Evolutionary conservation across 371 early-diverging fungal species (phyloP).

Genomic region (Actinomortierella wolfii): DNA sequence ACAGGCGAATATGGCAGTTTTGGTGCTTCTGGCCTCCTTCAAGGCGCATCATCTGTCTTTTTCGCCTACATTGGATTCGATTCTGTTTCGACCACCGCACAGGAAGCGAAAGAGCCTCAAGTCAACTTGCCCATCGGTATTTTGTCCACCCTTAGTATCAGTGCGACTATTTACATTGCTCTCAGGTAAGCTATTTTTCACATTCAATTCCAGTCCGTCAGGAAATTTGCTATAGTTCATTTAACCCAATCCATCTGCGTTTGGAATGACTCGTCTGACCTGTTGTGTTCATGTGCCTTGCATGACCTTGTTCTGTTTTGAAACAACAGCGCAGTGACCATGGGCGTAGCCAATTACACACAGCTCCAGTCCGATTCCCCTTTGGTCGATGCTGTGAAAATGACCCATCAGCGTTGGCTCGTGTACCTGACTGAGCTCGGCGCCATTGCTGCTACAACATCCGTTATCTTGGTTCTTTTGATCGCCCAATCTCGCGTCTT

Average conservation of each 20-base stretch:
- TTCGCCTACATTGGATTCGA: conserved; percentile 93
- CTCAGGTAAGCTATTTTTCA: conserved; percentile 43
- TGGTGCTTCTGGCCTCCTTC: conserved; percentile 75
- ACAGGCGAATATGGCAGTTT: conserved; percentile 56
- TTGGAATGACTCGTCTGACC: no score
- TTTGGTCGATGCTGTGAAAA: conserved; percentile 66
- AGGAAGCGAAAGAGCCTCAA: conserved; percentile 83
- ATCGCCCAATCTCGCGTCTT: conserved; percentile 90
- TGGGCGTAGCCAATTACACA: conserved; percentile 73
- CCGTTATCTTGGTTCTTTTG: conserved; percentile 76
- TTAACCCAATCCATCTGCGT: neutral
- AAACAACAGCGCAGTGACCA: conserved; percentile 63
- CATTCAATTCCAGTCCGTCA: neutral
- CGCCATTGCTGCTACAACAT: conserved; percentile 78
- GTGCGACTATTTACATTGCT: conserved; percentile 81
- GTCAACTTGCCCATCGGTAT: conserved; percentile 90
- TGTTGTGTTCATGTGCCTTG: no score
- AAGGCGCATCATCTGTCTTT: conserved; percentile 82
- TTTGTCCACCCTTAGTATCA: conserved; percentile 73
- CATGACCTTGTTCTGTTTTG: neutral
- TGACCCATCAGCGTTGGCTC: conserved; percentile 67
- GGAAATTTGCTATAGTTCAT: neutral
- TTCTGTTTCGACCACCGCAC: conserved; percentile 85
- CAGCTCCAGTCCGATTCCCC: conserved; percentile 62
- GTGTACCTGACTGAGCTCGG: conserved; percentile 74